Conservation (phyloP, 2,329 filamentous ascomycete species). For the Drechslerella coelobrocha region DNA sequence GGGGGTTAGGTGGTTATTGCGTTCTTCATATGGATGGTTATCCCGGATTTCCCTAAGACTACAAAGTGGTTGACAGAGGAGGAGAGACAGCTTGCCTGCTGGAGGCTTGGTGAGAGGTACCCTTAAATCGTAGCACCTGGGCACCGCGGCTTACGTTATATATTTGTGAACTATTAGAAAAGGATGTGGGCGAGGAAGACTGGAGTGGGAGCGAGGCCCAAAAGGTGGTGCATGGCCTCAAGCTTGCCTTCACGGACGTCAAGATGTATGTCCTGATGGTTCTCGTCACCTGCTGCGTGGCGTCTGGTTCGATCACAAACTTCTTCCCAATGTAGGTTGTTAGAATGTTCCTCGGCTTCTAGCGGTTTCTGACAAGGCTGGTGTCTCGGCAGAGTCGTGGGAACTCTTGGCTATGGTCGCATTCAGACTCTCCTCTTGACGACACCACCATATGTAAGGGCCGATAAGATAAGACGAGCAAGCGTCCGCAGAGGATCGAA, state of each 20-base stretch:
- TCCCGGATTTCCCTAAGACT: slow-evolving; percentile 72
- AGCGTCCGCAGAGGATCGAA: not conserved
- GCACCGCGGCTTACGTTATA: not conserved
- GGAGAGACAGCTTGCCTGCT: slow-evolving; percentile 66
- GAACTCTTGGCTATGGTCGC: slow-evolving; percentile 69
- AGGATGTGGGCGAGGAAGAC: slow-evolving; percentile 70
- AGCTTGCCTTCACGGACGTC: slow-evolving; percentile 65
- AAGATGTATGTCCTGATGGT: slow-evolving; percentile 69
- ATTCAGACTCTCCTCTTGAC: slow-evolving; percentile 70
- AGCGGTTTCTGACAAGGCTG: too few species aligned
- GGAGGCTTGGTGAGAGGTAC: slow-evolving; percentile 63
- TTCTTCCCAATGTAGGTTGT: slow-evolving; percentile 66
- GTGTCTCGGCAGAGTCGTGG: slow-evolving; percentile 75
- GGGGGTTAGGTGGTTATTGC: slow-evolving; percentile 67
- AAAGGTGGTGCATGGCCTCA: slow-evolving; percentile 65
- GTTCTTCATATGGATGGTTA: slow-evolving; percentile 65
- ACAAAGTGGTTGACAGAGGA: slow-evolving; percentile 68
- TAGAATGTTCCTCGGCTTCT: too few species aligned
- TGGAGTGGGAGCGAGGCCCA: slow-evolving; percentile 67
- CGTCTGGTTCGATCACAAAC: slow-evolving; percentile 68
- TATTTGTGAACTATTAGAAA: slow-evolving; percentile 1
- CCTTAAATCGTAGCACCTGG: not conserved
- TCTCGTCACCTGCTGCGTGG: slow-evolving; percentile 67
- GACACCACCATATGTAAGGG: slow-evolving; percentile 68
- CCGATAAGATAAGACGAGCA: not conserved